A percentile compares a stretch with the other conserved stretches of the same genome.
phyloP scores from a whole-genome alignment of 352 stramenopile genomes.

The Globisporangium cederbergense region DNA sequence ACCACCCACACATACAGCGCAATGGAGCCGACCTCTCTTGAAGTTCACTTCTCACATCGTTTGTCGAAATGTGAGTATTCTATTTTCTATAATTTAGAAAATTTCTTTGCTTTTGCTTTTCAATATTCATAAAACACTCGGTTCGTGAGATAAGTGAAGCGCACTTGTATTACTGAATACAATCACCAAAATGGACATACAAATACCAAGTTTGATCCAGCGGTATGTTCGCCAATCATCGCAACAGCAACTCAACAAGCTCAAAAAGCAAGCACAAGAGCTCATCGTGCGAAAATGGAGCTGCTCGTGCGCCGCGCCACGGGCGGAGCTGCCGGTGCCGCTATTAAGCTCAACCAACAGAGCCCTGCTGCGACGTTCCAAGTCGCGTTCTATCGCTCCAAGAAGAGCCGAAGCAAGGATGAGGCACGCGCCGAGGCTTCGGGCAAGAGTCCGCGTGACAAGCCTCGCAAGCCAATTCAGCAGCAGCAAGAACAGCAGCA shows the following conservation, averaged over 20 bases:
- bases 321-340: slow-evolving; percentile 13
- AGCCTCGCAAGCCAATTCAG: slow-evolving; percentile 15
- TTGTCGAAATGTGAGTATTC: too few species aligned
- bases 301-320: slow-evolving; percentile 27
- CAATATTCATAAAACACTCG: too few species aligned
- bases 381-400: slow-evolving; percentile 49
- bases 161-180: too few species aligned
- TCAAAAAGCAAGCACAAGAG: slow-evolving; percentile 1
- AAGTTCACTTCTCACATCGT: too few species aligned
- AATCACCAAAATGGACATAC: too few species aligned
- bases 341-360: slow-evolving; percentile 17
- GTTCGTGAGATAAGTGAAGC: too few species aligned
- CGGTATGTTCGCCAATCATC: slow-evolving; percentile 14
- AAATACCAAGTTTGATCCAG: too few species aligned
- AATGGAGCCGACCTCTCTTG: too few species aligned
- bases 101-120: too few species aligned
- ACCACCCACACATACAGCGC: too few species aligned
- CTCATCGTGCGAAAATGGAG: slow-evolving; percentile 29
- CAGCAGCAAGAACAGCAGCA: slow-evolving; percentile 17
- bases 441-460: slow-evolving; percentile 7
- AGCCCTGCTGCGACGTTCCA: slow-evolving; percentile 6
- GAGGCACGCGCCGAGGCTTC: slow-evolving; percentile 14
- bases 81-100: too few species aligned
- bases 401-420: slow-evolving; percentile 44
- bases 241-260: too few species aligned